A percentile compares a stretch with the other conserved stretches of the same genome.
These are phyloP conservation scores for Boletus reticulatus DNA, from an alignment of 768 basidiomycete species.

Conservation along the genomic window DNA sequence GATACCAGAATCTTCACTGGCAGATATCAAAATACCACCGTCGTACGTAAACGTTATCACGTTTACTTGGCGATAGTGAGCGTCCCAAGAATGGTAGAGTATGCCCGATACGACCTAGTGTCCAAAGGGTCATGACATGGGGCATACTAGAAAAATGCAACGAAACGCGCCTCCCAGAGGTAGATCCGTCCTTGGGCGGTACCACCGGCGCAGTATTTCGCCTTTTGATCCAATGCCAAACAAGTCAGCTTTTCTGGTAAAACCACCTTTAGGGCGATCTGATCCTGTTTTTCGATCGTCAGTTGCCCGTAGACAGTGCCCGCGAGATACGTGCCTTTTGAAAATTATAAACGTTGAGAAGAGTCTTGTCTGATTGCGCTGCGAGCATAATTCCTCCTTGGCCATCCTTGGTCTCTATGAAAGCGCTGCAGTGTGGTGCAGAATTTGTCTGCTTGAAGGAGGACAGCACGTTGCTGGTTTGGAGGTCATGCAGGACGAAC, in stretches of 20 bases:
- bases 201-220: constrained; percentile 82
- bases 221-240: constrained; percentile 69
- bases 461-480: constrained; percentile 70
- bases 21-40: constrained; percentile 76
- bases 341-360: constrained; percentile 88
- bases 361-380: constrained; percentile 83
- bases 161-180: constrained; percentile 84
- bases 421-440: constrained; percentile 59
- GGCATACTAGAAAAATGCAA: not conserved
- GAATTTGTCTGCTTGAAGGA: constrained; percentile 87
- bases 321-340: constrained; percentile 65
- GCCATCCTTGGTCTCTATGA: constrained; percentile 63
- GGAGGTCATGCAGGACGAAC: constrained; percentile 78
- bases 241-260: constrained; percentile 88
- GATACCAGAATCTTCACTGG: constrained; percentile 87
- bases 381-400: constrained; percentile 84
- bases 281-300: constrained; percentile 58
- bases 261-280: constrained; percentile 81
- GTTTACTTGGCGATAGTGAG: constrained; percentile 89
- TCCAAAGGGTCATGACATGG: constrained; percentile 18
- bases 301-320: not conserved
- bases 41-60: constrained; percentile 83
- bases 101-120: constrained; percentile 89
- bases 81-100: constrained; percentile 88
- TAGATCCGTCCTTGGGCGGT: constrained; percentile 88